phyloP scores from a whole-genome alignment of 805 yeast species.

The Candida vaughaniae region DNA sequence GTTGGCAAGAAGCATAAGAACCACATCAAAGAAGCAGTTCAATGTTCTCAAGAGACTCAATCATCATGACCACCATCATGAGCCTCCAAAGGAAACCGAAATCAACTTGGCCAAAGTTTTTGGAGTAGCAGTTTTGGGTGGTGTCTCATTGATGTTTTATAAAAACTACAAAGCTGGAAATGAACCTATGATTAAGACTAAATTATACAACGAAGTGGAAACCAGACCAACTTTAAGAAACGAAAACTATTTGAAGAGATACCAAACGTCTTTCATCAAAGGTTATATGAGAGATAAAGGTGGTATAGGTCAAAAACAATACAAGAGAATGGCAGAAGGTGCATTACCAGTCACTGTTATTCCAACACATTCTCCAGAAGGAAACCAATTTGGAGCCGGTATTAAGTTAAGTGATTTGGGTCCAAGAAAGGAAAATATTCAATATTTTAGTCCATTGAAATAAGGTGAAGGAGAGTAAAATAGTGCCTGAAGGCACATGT shows the following conservation, averaged over 20 bases:
- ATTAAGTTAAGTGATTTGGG: conserved; percentile 43
- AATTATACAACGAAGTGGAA: conserved; percentile 32
- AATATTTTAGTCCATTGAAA: conserved; percentile 38
- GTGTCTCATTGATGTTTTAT: conserved; percentile 31
- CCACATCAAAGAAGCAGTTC: conserved; percentile 7
- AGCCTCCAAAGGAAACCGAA: conserved; percentile 29
- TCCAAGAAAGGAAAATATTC: conserved; percentile 44
- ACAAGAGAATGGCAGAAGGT: conserved; percentile 32
- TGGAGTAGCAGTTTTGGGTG: conserved; percentile 41
- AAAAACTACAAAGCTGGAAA: conserved; percentile 29
- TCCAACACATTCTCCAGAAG: conserved; percentile 41
- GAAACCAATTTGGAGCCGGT: conserved; percentile 44
- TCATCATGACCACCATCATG: conserved; percentile 16
- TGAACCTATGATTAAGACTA: conserved; percentile 37
- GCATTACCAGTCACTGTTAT: conserved; percentile 29
- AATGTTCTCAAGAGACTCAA: conserved; percentile 18
- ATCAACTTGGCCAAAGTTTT: conserved; percentile 41
- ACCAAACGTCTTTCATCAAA: conserved; percentile 43
- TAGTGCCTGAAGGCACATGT: conserved; percentile 1
- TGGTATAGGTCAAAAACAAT: conserved; percentile 44
- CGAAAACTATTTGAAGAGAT: conserved; percentile 36
- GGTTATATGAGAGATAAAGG: conserved; percentile 44
- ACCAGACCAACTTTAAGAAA: conserved; percentile 35
- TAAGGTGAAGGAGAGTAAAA: conserved; percentile 1
- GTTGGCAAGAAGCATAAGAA: conserved; percentile 14